Base-by-base conservation (phyloP, 2,329 filamentous ascomycete genomes). In the Fusarium ambrosium region DNA sequence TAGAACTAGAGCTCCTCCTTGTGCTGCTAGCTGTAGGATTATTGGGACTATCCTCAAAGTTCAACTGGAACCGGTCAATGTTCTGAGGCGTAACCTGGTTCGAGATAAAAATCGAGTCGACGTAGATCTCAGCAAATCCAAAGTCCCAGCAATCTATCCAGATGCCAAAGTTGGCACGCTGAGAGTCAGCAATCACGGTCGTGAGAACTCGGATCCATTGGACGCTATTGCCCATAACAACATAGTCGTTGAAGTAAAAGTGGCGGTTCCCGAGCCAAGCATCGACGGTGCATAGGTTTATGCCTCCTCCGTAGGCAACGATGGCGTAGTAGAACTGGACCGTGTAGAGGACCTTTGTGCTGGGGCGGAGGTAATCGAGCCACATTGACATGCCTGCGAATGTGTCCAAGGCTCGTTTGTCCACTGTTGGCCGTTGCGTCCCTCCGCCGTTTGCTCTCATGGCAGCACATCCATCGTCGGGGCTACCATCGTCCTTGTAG, bases 51-150 rank as follows among this genome's bases (percentile, higher is more conserved):
- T 36, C 20, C 22, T 39, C 51, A 62, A 74, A 74, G 4, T 63
- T 18, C 2, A 74, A 43, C 5, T 61, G 29, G 10, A 69, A 68
- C 2, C 55, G 18, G 4, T 71, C 61, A 4, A 74, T 74, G 1
- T 62, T 71, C 4, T 65, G 51, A 4, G 68, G 51, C 0, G 68
- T 74, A 0, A 74, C 71, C 7, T 74, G 14, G 2, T 74, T 74
- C 2, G 64, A 74, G 2, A 74, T 8, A 6, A 74, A 74, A 4
- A 74, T 34, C 2, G 68, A 66, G 29, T 74, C 68, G 1, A 74
- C n/a, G 10, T 71, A 62, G 1, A 74, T 56, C 10, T 20, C 29
- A 0, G 60, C 48, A 4, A 36, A 8, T 2, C 71, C 71, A 11
- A 20, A 53, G 1, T 61, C 64, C 0, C n/a, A 22, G 13, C 71